phyloP scores from a whole-genome alignment of 257 asterid species.

The Solanum sejunctum region DNA sequence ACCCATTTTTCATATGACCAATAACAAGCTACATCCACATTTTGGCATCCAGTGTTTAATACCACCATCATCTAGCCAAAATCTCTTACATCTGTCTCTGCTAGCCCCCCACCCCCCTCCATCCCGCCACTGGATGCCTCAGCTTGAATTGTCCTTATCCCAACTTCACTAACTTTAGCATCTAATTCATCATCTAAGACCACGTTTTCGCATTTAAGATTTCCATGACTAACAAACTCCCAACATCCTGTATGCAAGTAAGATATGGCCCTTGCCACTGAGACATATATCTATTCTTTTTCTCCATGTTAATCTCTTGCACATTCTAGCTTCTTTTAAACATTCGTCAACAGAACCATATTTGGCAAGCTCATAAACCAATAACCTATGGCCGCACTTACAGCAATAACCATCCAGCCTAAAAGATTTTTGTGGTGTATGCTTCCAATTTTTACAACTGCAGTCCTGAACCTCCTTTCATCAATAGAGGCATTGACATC shows the following conservation, averaged over 20 bases:
- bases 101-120: neutral
- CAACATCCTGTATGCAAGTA: conserved; percentile 36
- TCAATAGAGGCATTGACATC: conserved; percentile 9
- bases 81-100: conserved; percentile 22
- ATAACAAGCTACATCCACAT: conserved; percentile 13
- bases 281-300: conserved; percentile 22
- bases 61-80: conserved; percentile 20
- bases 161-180: conserved; percentile 30
- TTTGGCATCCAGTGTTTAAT: conserved; percentile 18
- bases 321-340: conserved; percentile 18
- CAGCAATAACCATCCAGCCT: conserved; percentile 27
- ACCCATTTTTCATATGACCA: conserved; percentile 18
- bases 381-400: conserved; percentile 10
- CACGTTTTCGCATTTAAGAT: conserved; percentile 31
- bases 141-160: conserved; percentile 5
- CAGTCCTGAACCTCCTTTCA: conserved; percentile 18
- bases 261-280: conserved; percentile 22
- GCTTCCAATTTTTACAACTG: conserved; percentile 20
- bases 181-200: conserved; percentile 24
- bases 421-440: conserved; percentile 27
- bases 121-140: neutral
- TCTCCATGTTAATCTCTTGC: conserved; percentile 34
- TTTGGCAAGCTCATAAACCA: conserved; percentile 24
- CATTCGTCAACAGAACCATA: conserved; percentile 18
- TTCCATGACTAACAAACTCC: conserved; percentile 30